Conservation (phyloP, 768 basidiomycete species). For the Suillus ampliporus region DNA sequence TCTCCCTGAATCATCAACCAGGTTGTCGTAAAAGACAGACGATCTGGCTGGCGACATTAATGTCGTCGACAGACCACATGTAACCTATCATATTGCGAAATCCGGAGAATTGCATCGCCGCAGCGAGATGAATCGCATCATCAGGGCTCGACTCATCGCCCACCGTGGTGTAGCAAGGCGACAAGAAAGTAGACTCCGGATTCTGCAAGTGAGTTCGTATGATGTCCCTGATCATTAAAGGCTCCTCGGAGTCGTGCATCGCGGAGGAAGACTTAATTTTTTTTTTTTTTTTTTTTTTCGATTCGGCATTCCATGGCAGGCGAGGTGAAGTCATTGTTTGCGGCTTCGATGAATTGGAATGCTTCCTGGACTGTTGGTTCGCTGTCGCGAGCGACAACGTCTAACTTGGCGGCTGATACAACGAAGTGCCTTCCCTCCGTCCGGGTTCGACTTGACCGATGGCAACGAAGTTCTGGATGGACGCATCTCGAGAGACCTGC, state of each 20-base stretch:
- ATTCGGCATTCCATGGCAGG: not conserved
- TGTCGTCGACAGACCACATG: not conserved
- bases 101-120: not conserved
- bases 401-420: not conserved
- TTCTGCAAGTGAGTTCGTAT: not conserved
- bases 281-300: no score
- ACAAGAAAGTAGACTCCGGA: not conserved
- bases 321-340: no score
- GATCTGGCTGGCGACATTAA: not conserved
- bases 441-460: not conserved
- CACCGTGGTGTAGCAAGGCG: not conserved
- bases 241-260: not conserved
- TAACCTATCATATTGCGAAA: not conserved
- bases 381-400: not conserved
- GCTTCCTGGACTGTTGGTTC: not conserved
- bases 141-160: not conserved
- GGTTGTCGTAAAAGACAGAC: not conserved
- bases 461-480: no score
- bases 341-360: not conserved
- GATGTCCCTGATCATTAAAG: not conserved
- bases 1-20: not conserved
- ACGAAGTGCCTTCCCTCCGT: not conserved
- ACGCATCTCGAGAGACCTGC: no score
- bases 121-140: not conserved
- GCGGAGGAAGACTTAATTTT: not conserved